Evolutionary conservation across 805 yeast species (phyloP).

Genomic region (Nakazawaea ernobii): DNA sequence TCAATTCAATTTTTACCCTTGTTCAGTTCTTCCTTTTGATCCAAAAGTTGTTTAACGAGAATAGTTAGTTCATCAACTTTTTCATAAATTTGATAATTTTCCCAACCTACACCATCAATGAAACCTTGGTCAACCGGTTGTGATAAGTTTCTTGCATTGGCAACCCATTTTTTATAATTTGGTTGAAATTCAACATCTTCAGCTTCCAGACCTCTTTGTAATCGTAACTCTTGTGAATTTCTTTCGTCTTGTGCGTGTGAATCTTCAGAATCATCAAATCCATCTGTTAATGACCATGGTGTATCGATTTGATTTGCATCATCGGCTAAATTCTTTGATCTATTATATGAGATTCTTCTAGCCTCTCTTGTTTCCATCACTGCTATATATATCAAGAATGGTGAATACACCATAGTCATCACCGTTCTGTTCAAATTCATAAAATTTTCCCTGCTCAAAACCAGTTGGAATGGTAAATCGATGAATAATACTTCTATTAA

Average conservation of each 20-base stretch:
- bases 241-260: conserved; percentile 21
- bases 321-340: conserved; percentile 57
- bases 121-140: conserved; percentile 59
- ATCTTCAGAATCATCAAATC: conserved; percentile 41
- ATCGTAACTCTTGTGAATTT: conserved; percentile 33
- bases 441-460: conserved; percentile 26
- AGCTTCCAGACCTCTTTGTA: conserved; percentile 58
- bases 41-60: conserved; percentile 33
- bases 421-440: conserved; percentile 42
- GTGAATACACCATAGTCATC: conserved; percentile 65
- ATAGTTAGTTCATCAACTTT: conserved; percentile 42
- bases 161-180: conserved; percentile 42
- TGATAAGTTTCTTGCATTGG: conserved; percentile 39
- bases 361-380: conserved; percentile 62
- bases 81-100: conserved; percentile 46
- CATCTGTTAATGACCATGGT: conserved; percentile 83
- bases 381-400: conserved; percentile 56
- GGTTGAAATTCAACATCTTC: conserved; percentile 66
- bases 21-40: conserved; percentile 19
- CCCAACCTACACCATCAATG: conserved; percentile 57
- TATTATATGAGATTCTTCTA: conserved; percentile 63
- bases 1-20: conserved; percentile 5
- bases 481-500: conserved; percentile 55
- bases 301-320: conserved; percentile 75
- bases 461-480: conserved; percentile 37